phyloP scores from a whole-genome alignment of 208 protist genomes.

The Leishmania turanica region DNA sequence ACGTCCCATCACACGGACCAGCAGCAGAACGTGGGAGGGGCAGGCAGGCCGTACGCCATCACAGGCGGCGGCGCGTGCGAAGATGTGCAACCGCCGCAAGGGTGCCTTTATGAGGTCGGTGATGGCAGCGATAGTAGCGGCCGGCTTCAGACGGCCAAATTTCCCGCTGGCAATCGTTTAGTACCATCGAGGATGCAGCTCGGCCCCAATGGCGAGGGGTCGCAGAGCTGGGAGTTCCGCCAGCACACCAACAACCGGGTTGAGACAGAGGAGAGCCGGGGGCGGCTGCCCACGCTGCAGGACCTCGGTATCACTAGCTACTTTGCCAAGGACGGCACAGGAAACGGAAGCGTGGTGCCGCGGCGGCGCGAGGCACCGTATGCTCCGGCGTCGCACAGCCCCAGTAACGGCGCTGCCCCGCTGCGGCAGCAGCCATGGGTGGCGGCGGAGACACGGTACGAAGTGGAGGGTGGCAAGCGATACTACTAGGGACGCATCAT shows the following conservation, averaged over 20 bases:
- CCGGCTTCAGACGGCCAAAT: neutral
- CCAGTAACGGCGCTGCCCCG: neutral
- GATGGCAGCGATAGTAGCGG: neutral
- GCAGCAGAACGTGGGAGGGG: conserved; percentile 1
- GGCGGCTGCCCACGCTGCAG: conserved; percentile 40
- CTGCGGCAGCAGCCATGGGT: conserved; percentile 38
- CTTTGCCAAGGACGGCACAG: conserved; percentile 19
- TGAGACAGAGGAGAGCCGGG: conserved; percentile 13
- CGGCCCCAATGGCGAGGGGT: conserved; percentile 13
- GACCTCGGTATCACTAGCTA: conserved; percentile 47
- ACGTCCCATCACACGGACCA: conserved; percentile 31
- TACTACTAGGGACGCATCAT: conserved; percentile 18
- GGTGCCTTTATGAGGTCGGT: conserved; percentile 1
- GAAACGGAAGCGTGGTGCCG: neutral
- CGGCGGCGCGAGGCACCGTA: conserved; percentile 31
- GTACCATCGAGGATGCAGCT: conserved; percentile 18
- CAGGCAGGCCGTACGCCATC: neutral
- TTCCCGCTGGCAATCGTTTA: neutral
- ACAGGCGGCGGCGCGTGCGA: neutral
- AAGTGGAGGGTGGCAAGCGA: conserved; percentile 46
- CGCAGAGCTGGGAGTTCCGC: conserved; percentile 37
- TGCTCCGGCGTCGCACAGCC: neutral
- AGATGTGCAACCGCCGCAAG: neutral
- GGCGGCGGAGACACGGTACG: conserved; percentile 34
- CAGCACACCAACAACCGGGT: conserved; percentile 38